Evolutionary conservation across 2,329 filamentous ascomycete genomes (phyloP).

Genomic region (Aspergillus intermedius): DNA sequence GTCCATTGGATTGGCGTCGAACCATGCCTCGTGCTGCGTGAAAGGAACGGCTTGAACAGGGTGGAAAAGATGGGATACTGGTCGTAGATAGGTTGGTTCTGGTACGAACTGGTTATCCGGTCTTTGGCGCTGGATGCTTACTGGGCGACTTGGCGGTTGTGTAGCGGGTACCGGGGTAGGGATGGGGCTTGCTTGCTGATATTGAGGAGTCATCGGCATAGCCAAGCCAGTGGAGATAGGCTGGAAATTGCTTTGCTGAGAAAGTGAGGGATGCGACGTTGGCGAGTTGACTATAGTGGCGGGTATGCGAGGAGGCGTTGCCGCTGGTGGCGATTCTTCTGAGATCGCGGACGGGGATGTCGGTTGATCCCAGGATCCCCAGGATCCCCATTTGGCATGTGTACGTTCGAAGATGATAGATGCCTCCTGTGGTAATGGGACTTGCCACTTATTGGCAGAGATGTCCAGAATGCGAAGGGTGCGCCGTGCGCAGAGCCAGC

Average conservation of each 20-base stretch:
- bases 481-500: slow-evolving; percentile 83
- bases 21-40: slow-evolving; percentile 30
- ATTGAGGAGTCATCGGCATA: slow-evolving; percentile 12
- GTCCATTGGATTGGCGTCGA: slow-evolving; percentile 19
- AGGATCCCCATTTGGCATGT: slow-evolving; percentile 72
- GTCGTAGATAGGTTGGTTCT: slow-evolving; percentile 28
- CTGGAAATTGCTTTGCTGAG: slow-evolving; percentile 6
- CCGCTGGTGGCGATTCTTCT: slow-evolving; percentile 17
- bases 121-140: slow-evolving; percentile 13
- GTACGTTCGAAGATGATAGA: slow-evolving; percentile 66
- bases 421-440: slow-evolving; percentile 80
- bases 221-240: slow-evolving; percentile 6
- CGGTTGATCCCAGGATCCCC: slow-evolving; percentile 43
- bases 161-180: slow-evolving; percentile 15
- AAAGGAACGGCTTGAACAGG: slow-evolving; percentile 15
- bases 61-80: slow-evolving; percentile 16
- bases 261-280: slow-evolving; percentile 5
- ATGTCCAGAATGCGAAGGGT: slow-evolving; percentile 80
- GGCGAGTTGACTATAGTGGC: slow-evolving; percentile 14
- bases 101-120: slow-evolving; percentile 17
- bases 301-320: slow-evolving; percentile 11
- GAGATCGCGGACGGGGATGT: slow-evolving; percentile 24
- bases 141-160: slow-evolving; percentile 12
- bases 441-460: slow-evolving; percentile 80
- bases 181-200: slow-evolving; percentile 8